Base-by-base conservation (phyloP, 176 grass and related monocot genomes). In the Typha latifolia region DNA sequence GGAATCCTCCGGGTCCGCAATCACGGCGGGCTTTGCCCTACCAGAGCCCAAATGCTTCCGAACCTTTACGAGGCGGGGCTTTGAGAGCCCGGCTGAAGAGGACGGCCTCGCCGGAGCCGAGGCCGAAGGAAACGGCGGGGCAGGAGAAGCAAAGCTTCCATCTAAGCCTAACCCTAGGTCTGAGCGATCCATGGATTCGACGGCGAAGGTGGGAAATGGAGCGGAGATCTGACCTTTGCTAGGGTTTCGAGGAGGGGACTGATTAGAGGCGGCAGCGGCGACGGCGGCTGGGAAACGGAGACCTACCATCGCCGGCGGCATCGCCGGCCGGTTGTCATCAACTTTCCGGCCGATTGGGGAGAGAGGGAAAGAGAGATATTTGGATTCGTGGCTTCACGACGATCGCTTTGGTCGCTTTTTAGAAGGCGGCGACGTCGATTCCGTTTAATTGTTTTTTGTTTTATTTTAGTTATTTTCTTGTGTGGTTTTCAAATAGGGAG, bases 211-310 rank as follows among this genome's bases (percentile, higher is more conserved):
- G 14, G 68, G 62, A 14, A 51, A 12, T 24, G 51, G 51, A 12
- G 24, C 13, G 27, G 78, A 24, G 47, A 62, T 47, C 48, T 48
- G 49, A 22, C 63, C 4, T 0, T 16, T 29, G 34, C 72, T 83
- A 73, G 77, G 77, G 64, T 87, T 87, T 64, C 65, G 70, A 65
- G 16, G 64, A 57, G n/a, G 53, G 53, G 10, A 57, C 20, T 1
- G 53, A 11, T 11, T 16, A n/a, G 53, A 14, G 51, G 51, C 12
- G 51, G 51, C 51, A 18, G 12, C 14, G 49, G 49, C 51, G 51
- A 16, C 34, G 71, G 51, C 64, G 84, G 51, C 5, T 20, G 29
- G 37, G 12, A 49, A 14, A 6, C 6, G 19, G 68, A 62, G 7
- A 43, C 37, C 37, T 43, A 14, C 78, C 74, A 78, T 73, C 79